phyloP scores from a whole-genome alignment of 179 eudicot genomes.

The Beta corolliflora region DNA sequence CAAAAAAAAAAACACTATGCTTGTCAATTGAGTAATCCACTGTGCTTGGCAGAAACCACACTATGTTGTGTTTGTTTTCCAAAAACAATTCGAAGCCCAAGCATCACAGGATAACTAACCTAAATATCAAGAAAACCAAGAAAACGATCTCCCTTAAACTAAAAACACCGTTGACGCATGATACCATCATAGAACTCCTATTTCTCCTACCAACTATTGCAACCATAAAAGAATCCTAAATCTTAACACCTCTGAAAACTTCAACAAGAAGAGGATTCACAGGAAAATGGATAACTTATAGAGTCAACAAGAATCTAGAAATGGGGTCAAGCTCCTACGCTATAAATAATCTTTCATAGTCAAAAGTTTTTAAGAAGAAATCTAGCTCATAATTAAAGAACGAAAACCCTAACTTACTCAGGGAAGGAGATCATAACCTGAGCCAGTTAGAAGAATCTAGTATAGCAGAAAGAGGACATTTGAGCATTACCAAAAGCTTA shows the following conservation, averaged over 20 bases:
- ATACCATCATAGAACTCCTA: not conserved
- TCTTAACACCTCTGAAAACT: not conserved
- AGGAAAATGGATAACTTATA: not conserved
- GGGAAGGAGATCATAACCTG: not conserved
- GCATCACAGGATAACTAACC: not conserved
- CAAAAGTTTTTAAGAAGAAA: not conserved
- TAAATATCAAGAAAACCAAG: not conserved
- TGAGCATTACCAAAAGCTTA: constrained; percentile 32
- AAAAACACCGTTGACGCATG: not conserved
- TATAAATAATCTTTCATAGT: not conserved
- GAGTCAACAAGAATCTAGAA: too few relatives aligned
- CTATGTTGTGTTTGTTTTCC: not conserved
- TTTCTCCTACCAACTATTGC: not conserved
- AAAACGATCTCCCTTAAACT: not conserved
- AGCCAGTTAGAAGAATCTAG: not conserved
- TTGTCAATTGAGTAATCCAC: not conserved
- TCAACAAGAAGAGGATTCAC: not conserved
- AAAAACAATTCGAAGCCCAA: not conserved
- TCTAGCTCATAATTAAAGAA: not conserved
- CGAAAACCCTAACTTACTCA: not conserved
- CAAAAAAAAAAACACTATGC: not conserved
- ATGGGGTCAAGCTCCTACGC: not conserved
- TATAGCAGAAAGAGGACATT: not conserved
- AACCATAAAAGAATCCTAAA: not conserved
- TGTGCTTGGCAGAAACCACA: not conserved